phyloP scores from a whole-genome alignment of 2,329 filamentous ascomycete genomes.

The Claviceps arundinis region DNA sequence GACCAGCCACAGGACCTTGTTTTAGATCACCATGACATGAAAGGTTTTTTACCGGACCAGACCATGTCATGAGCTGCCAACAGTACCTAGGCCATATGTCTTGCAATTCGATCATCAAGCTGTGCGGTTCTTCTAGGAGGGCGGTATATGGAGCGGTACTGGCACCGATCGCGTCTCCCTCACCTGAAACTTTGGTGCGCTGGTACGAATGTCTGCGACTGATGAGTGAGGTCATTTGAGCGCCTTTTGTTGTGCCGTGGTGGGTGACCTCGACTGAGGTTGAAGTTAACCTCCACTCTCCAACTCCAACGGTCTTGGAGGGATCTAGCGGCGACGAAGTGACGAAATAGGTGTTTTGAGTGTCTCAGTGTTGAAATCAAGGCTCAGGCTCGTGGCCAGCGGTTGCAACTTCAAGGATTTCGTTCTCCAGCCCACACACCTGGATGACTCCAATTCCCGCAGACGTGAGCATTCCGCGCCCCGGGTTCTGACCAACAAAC shows the following conservation, averaged over 20 bases:
- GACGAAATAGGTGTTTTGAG: neutral
- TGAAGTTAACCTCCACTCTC: neutral
- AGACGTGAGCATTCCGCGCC: conserved; percentile 53
- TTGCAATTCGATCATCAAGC: neutral
- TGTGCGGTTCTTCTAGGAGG: neutral
- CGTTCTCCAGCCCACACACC: conserved; percentile 61
- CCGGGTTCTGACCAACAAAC: conserved; percentile 75
- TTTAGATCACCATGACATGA: neutral
- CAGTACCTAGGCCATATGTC: neutral
- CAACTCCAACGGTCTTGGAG: neutral
- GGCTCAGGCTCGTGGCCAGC: conserved; percentile 50
- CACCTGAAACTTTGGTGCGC: neutral
- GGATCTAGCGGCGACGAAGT: neutral
- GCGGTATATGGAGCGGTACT: neutral
- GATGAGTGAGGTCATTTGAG: neutral
- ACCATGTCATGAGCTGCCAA: neutral
- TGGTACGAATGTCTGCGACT: neutral
- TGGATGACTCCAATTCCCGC: conserved; percentile 63
- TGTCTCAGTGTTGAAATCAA: conserved; percentile 2
- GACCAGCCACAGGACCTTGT: neutral
- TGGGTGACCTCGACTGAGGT: neutral
- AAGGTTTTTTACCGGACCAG: neutral
- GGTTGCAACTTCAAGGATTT: conserved; percentile 71
- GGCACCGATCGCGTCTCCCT: neutral
- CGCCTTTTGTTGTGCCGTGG: neutral